Evolutionary conservation across 805 yeast species (phyloP).

Genomic region (baker's yeast (Saccharomyces cerevisiae)): DNA sequence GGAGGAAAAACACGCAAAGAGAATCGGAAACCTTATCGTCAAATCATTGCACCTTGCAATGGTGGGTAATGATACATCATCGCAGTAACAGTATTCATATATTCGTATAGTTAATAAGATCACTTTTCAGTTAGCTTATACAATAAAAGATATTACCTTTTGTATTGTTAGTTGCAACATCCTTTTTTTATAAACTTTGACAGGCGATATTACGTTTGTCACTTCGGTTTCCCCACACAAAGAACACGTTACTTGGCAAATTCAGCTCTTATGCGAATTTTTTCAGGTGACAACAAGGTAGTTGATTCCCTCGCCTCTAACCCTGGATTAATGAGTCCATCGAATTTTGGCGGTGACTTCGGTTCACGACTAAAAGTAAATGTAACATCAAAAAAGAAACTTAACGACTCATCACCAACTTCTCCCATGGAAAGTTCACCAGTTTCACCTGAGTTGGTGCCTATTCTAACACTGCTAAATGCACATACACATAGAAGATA

Average conservation of each 20-base stretch:
- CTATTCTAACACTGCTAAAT: constrained; percentile 64
- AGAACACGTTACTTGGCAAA: background rate
- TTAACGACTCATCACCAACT: constrained; percentile 3
- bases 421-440: constrained; percentile 12
- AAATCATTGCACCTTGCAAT: background rate
- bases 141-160: background rate
- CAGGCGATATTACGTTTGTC: background rate
- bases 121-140: background rate
- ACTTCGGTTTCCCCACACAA: background rate
- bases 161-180: background rate
- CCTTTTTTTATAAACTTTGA: background rate
- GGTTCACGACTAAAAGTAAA: background rate
- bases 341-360: background rate
- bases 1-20: background rate
- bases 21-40: background rate
- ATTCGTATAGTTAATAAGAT: background rate
- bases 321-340: background rate
- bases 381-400: background rate
- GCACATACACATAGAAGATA: constrained; percentile 72
- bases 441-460: constrained; percentile 40
- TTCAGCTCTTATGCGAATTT: constrained; percentile 14
- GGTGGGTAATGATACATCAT: background rate
- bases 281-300: constrained; percentile 15
- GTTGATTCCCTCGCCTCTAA: background rate
- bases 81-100: background rate